Conservation (phyloP, 2,329 filamentous ascomycete genomes). For the Drechslera avenae region DNA sequence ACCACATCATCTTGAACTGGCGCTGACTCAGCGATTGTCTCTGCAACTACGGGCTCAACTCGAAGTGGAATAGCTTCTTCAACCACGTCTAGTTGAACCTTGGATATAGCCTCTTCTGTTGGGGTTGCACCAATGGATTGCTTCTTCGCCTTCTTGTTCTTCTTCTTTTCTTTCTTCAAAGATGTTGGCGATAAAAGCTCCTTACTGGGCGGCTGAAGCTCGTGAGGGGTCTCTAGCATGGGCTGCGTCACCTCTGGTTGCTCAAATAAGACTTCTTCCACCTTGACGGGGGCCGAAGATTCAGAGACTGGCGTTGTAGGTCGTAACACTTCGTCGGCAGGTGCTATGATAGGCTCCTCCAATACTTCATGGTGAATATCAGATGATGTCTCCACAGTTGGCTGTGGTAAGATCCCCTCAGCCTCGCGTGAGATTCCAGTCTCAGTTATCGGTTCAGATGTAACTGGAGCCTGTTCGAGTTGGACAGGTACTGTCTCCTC, state of each 20-base stretch:
- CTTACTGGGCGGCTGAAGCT: slow-evolving; percentile 1
- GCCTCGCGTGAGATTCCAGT: slow-evolving; percentile 1
- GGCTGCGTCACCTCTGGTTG: not conserved
- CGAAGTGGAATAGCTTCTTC: not conserved
- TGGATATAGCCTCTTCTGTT: slow-evolving; percentile 7
- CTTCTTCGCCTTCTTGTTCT: slow-evolving; percentile 32
- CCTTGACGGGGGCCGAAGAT: not conserved
- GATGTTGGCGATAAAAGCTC: slow-evolving; percentile 13
- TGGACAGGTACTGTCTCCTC: slow-evolving; percentile 3
- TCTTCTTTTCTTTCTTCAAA: slow-evolving; percentile 33
- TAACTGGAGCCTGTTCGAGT: not conserved
- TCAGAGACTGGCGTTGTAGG: not conserved
- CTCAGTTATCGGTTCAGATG: not conserved
- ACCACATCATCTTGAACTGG: not conserved
- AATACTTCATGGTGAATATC: not conserved
- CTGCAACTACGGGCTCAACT: not conserved
- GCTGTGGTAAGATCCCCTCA: slow-evolving; percentile 1
- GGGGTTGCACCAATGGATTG: slow-evolving; percentile 21
- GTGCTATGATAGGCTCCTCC: not conserved
- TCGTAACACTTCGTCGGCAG: slow-evolving; percentile 2
- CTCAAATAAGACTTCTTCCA: slow-evolving; percentile 6
- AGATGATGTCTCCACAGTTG: not conserved
- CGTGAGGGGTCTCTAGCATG: slow-evolving; percentile 19
- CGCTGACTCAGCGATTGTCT: not conserved
- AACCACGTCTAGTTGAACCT: slow-evolving; percentile 1